Conservation (phyloP, 2,329 filamentous ascomycete genomes). For the Fusarium avenaceum region DNA sequence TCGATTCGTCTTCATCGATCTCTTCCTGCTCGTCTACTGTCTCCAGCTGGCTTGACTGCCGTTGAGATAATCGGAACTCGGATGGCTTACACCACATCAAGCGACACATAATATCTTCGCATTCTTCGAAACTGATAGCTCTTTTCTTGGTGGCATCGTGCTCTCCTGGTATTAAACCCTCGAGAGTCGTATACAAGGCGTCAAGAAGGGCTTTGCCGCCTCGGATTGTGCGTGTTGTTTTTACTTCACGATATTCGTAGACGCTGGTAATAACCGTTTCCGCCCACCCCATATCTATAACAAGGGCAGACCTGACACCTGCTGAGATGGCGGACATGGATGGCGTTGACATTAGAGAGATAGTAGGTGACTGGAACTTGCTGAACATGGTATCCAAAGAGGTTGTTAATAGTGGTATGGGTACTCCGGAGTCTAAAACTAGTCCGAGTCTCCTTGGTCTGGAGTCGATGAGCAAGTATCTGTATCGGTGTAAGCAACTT, state of each 20-base stretch:
- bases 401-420: slow-evolving; percentile 81
- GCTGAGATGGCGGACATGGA: slow-evolving; percentile 82
- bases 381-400: slow-evolving; percentile 83
- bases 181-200: slow-evolving; percentile 75
- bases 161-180: slow-evolving; percentile 48
- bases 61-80: slow-evolving; percentile 50
- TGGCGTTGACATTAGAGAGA: slow-evolving; percentile 84
- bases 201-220: slow-evolving; percentile 80
- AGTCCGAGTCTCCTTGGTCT: slow-evolving; percentile 81
- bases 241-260: slow-evolving; percentile 90
- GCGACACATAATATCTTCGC: slow-evolving; percentile 81
- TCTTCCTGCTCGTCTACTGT: slow-evolving; percentile 73
- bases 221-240: slow-evolving; percentile 76
- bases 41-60: slow-evolving; percentile 57
- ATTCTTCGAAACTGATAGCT: slow-evolving; percentile 78
- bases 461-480: slow-evolving; percentile 77
- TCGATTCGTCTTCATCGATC: slow-evolving; percentile 57
- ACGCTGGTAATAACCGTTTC: slow-evolving; percentile 89
- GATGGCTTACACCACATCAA: slow-evolving; percentile 78
- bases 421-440: slow-evolving; percentile 81
- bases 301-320: slow-evolving; percentile 85
- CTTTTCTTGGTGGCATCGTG: slow-evolving; percentile 53
- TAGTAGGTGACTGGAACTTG: slow-evolving; percentile 81
- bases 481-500: slow-evolving; percentile 50
- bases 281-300: slow-evolving; percentile 92